Evolutionary conservation across 129 eudicot species (phyloP).

Genomic region (Flaveria trinervia): DNA sequence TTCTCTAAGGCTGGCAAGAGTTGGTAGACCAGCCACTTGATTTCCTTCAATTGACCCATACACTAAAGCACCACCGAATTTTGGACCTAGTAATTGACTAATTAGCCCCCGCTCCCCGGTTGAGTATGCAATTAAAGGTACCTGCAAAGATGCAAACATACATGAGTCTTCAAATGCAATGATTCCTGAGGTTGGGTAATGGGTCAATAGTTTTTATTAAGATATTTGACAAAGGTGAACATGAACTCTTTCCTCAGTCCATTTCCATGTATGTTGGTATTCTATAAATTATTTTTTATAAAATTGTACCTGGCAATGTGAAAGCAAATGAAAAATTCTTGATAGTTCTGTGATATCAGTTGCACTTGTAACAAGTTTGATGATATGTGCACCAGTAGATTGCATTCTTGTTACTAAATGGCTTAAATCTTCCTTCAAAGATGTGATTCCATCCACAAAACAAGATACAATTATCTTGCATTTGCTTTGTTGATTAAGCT

Average conservation of each 20-base stretch:
- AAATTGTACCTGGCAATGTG: constrained; percentile 60
- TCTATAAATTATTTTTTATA: too few species aligned
- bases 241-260: too few species aligned
- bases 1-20: constrained; percentile 53
- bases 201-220: not conserved
- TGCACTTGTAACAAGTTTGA: constrained; percentile 57
- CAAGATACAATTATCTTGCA: constrained; percentile 73
- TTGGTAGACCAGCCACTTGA: constrained; percentile 59
- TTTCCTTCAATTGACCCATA: constrained; percentile 66
- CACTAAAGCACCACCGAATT: constrained; percentile 65
- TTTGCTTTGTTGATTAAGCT: constrained; percentile 34
- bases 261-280: too few species aligned
- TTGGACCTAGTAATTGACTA: constrained; percentile 69
- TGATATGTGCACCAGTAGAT: constrained; percentile 74
- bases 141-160: constrained; percentile 40
- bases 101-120: constrained; percentile 82
- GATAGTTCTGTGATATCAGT: constrained; percentile 58
- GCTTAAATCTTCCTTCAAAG: constrained; percentile 56
- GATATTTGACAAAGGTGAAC: too few species aligned
- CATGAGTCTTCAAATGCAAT: not conserved
- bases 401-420: constrained; percentile 60
- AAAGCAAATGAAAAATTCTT: constrained; percentile 57
- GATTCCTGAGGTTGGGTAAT: not conserved
- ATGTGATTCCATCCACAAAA: constrained; percentile 45
- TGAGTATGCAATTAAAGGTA: constrained; percentile 68